A percentile compares a stretch with the other conserved stretches of the same genome.
Conservation (phyloP, 2,329 filamentous ascomycete genomes). For the Neofusicoccum laricinum region DNA sequence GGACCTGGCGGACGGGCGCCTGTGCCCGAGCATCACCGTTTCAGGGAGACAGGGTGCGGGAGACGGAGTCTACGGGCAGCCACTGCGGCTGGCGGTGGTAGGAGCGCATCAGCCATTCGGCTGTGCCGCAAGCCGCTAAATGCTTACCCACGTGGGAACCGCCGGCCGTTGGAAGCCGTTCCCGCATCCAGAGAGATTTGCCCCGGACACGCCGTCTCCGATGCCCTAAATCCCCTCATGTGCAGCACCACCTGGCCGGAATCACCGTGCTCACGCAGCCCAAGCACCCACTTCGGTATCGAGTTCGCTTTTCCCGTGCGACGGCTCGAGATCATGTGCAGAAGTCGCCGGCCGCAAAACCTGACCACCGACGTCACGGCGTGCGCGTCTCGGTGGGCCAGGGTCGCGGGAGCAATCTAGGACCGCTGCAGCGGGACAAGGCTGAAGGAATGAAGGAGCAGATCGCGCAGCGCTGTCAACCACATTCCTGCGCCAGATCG, state of each 20-base stretch:
- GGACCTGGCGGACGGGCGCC: background rate
- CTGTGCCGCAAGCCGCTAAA: conserved; percentile 15
- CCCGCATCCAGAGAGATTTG: conserved; percentile 5
- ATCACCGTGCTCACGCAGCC: background rate
- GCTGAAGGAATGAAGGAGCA: conserved; percentile 2
- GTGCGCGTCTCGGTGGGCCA: background rate
- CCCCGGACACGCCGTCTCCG: conserved; percentile 13
- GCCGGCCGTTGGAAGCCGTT: background rate
- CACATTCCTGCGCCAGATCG: background rate
- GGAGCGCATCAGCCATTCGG: background rate
- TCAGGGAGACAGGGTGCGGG: background rate
- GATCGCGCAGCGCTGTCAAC: background rate
- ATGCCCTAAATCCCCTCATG: background rate
- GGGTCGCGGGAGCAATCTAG: background rate
- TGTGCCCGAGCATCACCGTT: background rate
- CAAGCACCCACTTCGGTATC: background rate
- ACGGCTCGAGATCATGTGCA: background rate
- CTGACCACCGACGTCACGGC: background rate
- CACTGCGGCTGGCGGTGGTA: background rate
- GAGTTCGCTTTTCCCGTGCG: background rate
- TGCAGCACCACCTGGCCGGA: background rate
- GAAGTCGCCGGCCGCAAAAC: background rate
- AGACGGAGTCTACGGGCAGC: background rate
- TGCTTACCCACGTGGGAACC: conserved; percentile 15
- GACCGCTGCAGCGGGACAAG: conserved; percentile 8